These are phyloP conservation scores for Botrytis galanthina DNA, from an alignment of 2,329 filamentous ascomycete genomes.

Conservation along the genomic window DNA sequence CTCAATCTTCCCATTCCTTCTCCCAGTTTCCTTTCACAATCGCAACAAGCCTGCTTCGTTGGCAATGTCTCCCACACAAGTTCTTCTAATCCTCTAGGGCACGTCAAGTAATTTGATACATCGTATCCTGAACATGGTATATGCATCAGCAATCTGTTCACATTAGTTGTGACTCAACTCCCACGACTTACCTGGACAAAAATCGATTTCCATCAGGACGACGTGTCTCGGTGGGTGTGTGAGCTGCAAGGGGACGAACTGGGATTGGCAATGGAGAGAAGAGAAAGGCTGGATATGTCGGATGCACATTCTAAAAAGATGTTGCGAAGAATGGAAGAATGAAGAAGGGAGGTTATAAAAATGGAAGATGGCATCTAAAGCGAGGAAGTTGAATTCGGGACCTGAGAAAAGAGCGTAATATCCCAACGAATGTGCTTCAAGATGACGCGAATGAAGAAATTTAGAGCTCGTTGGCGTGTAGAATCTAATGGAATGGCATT, in stretches of 20 bases:
- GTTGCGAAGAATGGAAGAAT: rapidly evolving
- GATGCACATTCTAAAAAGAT: background rate
- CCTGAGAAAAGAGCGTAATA: background rate
- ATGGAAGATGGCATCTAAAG: background rate
- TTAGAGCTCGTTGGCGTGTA: background rate
- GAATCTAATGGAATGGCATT: background rate
- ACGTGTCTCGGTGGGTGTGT: background rate
- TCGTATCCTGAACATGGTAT: background rate
- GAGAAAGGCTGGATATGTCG: background rate
- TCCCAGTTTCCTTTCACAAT: background rate
- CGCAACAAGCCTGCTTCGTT: background rate
- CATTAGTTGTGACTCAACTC: rapidly evolving
- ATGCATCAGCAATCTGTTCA: background rate
- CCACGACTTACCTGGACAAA: background rate
- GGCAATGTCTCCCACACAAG: background rate
- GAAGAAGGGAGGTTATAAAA: background rate
- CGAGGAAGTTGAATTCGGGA: background rate
- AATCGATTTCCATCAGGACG: background rate
- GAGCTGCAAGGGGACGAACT: background rate
- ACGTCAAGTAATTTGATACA: background rate
- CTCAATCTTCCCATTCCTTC: background rate
- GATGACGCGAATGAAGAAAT: background rate
- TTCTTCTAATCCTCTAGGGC: background rate
- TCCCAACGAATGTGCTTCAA: background rate
- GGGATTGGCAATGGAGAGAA: background rate